Base-by-base conservation (phyloP, 2,329 filamentous ascomycete genomes). In the Dactylellina drechsleri region DNA sequence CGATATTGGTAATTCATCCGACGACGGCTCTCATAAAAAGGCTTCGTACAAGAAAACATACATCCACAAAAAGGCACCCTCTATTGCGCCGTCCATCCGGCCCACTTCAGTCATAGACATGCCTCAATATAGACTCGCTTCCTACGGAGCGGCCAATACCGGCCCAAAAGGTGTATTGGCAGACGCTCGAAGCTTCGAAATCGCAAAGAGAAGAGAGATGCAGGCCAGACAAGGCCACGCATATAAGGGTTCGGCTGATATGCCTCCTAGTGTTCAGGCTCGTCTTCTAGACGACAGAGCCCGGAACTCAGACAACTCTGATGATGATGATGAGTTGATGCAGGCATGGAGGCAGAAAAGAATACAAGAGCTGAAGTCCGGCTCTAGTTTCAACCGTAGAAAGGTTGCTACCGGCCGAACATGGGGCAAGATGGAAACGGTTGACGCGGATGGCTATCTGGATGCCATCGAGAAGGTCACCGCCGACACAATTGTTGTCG, bases 381-480 rank as follows among this genome's bases (percentile, higher is more conserved):
- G 85, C 74, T 86, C 82, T 76, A 85, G 88, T 57, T 86, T 86
- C 76, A 91, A 85, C 76, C 85, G 91, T 79, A 88, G 89, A 79
- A 90, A 88, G 61, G 94, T 90, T 81, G 92, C 92, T 0, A 93
- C 90, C 79, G 87, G 91, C 77, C 85, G 91, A 77, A 85, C 90
- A 70, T 98, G 91, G 81, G 95, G 95, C 20, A 87, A 86, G 12
- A 84, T 98, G 77, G 90, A 93, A 76, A 87, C 88, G 72, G 95
- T 98, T 0, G 93, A 98, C 84, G 94, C 92, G 6, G 85, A 91
- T 77, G 95, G 93, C 16, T 99, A 96, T 80, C 86, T 99, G n/a
- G 93, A 98, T 82, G 93, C 94, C 66, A 92, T 98, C 78, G 95
- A 99, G 83, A 95, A 92, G 83, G 92, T 94, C 3, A 86, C 89